Evolutionary conservation across 352 stramenopile genomes (phyloP).

Genomic region (Globisporangium cystogenes): DNA sequence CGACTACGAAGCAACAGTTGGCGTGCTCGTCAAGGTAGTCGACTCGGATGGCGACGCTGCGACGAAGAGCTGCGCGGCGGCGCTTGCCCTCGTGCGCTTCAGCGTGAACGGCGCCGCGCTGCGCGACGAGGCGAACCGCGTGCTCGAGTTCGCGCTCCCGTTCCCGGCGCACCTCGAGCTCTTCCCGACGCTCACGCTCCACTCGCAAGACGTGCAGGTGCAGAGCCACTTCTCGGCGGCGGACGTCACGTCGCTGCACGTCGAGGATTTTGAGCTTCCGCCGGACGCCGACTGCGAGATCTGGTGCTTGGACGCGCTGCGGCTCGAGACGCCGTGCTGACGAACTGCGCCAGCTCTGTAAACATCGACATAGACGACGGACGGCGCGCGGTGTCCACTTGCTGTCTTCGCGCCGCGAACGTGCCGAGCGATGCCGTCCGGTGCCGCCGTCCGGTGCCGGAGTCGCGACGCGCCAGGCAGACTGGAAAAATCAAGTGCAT

Average conservation of each 20-base stretch:
- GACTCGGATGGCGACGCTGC: no score
- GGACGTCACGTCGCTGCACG: constrained; percentile 50
- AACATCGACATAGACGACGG: no score
- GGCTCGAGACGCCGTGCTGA: constrained; percentile 18
- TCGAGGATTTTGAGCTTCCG: constrained; percentile 41
- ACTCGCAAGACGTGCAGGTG: constrained; percentile 76
- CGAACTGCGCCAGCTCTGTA: not conserved
- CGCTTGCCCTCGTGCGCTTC: constrained; percentile 53
- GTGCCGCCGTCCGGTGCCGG: not conserved
- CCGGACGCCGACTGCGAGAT: constrained; percentile 23
- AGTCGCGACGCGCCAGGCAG: no score
- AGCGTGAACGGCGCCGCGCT: constrained; percentile 65
- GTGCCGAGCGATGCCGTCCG: no score
- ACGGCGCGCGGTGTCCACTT: not conserved
- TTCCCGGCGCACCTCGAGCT: constrained; percentile 63
- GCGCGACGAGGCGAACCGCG: constrained; percentile 38
- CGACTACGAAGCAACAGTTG: constrained; percentile 62
- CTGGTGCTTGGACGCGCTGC: constrained; percentile 71
- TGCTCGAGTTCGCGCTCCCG: constrained; percentile 54
- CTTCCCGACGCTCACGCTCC: constrained; percentile 79
- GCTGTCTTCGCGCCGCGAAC: not conserved
- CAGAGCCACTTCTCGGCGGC: constrained; percentile 74
- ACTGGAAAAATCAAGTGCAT: no score
- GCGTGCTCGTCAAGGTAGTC: constrained; percentile 60
- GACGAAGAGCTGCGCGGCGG: no score